phyloP scores from a whole-genome alignment of 345 rosid species.

The Turritis glabra region DNA sequence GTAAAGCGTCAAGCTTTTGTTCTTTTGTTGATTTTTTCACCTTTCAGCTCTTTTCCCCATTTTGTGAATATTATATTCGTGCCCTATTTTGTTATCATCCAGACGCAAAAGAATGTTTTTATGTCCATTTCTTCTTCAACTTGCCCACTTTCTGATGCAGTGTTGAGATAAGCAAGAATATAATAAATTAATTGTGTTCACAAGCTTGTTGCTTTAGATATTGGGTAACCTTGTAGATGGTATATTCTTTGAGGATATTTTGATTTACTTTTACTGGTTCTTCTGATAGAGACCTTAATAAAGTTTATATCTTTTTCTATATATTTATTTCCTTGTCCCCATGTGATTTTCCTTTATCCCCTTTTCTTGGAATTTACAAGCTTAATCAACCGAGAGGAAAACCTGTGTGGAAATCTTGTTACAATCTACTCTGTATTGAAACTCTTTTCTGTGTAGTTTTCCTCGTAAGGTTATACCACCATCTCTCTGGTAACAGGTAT shows the following conservation, averaged over 20 bases:
- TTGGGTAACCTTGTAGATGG: constrained; percentile 28
- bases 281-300: constrained; percentile 29
- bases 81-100: constrained; percentile 14
- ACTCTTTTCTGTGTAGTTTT: not conserved
- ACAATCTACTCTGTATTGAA: constrained; percentile 13
- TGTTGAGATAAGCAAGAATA: constrained; percentile 31
- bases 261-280: constrained; percentile 26
- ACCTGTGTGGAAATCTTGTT: constrained; percentile 18
- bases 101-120: constrained; percentile 13
- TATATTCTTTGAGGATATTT: constrained; percentile 36
- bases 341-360: constrained; percentile 32
- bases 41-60: not conserved
- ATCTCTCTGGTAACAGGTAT: constrained; percentile 25
- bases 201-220: constrained; percentile 35
- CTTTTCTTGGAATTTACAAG: constrained; percentile 44
- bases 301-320: not conserved
- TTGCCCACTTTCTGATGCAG: constrained; percentile 32
- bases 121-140: constrained; percentile 16
- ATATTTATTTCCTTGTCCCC: constrained; percentile 19
- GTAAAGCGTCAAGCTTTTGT: constrained; percentile 33
- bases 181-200: constrained; percentile 9
- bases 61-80: constrained; percentile 31
- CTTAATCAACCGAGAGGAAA: constrained; percentile 26
- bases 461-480: constrained; percentile 20
- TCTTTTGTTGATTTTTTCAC: constrained; percentile 21